A percentile compares a stretch with the other conserved stretches of the same genome.
phyloP scores from a whole-genome alignment of 352 stramenopile genomes.

The Globisporangium abappressorium region DNA sequence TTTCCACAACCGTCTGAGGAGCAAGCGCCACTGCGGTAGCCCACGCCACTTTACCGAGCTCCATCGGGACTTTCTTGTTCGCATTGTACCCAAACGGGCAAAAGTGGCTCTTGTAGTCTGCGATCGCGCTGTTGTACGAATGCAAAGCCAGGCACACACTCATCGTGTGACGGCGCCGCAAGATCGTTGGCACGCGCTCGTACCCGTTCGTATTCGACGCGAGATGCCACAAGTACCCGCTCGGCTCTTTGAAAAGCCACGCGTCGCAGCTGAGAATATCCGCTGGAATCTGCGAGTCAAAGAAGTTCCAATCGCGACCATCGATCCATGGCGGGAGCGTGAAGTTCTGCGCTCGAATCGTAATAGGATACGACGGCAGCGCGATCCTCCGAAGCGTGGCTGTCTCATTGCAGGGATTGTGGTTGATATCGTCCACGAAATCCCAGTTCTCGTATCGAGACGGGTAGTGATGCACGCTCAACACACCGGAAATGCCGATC shows the following conservation, averaged over 20 bases:
- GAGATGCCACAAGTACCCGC: slow-evolving; percentile 60
- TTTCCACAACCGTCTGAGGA: slow-evolving; percentile 24
- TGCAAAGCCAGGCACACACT: slow-evolving; percentile 63
- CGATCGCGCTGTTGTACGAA: slow-evolving; percentile 69
- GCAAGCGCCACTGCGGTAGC: slow-evolving; percentile 47
- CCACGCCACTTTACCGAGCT: slow-evolving; percentile 38
- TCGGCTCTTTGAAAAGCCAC: slow-evolving; percentile 61
- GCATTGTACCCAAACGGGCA: slow-evolving; percentile 70
- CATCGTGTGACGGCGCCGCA: slow-evolving; percentile 72
- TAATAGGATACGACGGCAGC: slow-evolving; percentile 72
- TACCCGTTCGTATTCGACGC: slow-evolving; percentile 72
- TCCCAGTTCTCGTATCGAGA: slow-evolving; percentile 88
- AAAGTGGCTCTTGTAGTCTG: slow-evolving; percentile 43
- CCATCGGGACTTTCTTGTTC: slow-evolving; percentile 67
- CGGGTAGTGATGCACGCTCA: slow-evolving; percentile 76
- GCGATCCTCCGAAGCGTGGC: slow-evolving; percentile 33
- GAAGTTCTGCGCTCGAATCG: slow-evolving; percentile 67
- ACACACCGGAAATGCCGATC: slow-evolving; percentile 65
- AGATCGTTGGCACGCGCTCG: slow-evolving; percentile 73
- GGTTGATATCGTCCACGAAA: slow-evolving; percentile 76
- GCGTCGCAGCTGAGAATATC: slow-evolving; percentile 77
- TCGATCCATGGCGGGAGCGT: slow-evolving; percentile 78
- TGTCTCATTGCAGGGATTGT: slow-evolving; percentile 66
- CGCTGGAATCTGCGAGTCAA: slow-evolving; percentile 46
- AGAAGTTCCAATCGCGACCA: slow-evolving; percentile 72